phyloP scores from a whole-genome alignment of 164 flowering plant species.

The Annona cherimola region DNA sequence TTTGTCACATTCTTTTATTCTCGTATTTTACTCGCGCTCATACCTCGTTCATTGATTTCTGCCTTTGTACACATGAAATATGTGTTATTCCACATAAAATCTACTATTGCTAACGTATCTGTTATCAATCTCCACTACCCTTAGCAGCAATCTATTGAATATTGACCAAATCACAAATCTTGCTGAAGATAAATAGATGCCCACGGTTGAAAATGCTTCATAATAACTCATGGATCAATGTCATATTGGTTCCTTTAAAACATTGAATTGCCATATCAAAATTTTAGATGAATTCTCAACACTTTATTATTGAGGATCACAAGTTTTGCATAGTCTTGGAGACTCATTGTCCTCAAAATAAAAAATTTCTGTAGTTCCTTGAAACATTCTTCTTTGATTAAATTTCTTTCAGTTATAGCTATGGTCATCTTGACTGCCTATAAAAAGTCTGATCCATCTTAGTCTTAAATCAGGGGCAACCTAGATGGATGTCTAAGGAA shows the following conservation, averaged over 20 bases:
- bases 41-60: too few species aligned
- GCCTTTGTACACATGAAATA: too few species aligned
- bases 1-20: too few species aligned
- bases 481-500: conserved; percentile 11
- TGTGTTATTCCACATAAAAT: too few species aligned
- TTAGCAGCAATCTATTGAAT: too few species aligned
- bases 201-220: neutral
- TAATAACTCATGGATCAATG: neutral
- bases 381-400: neutral
- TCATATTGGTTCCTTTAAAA: neutral
- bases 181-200: neutral
- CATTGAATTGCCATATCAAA: neutral
- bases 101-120: too few species aligned
- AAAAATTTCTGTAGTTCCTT: too few species aligned
- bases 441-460: neutral
- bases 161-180: neutral
- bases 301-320: neutral
- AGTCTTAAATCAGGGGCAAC: conserved; percentile 30
- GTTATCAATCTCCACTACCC: too few species aligned
- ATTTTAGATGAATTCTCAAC: neutral
- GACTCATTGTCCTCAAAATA: too few species aligned
- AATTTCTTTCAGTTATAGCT: neutral
- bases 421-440: neutral
- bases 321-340: too few species aligned
- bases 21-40: too few species aligned